phyloP scores from a whole-genome alignment of 495 filamentous ascomycete genomes.

The Lineolata rhizophorae region DNA sequence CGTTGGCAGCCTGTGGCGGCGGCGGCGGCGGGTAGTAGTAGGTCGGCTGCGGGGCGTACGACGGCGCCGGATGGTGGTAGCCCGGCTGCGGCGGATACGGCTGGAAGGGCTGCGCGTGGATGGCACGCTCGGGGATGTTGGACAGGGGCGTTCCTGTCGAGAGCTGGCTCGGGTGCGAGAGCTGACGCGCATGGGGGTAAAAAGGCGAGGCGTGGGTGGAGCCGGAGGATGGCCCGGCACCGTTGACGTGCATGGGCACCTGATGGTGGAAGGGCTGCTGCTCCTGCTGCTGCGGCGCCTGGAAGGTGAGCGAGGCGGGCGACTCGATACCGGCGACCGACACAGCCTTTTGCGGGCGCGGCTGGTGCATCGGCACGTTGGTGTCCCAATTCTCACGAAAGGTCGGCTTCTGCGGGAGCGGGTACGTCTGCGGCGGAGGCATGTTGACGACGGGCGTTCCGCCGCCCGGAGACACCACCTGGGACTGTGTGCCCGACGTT shows the following conservation, averaged over 20 bases:
- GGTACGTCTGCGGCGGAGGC: slow-evolving; percentile 28
- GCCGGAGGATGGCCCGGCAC: slow-evolving; percentile 22
- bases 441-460: slow-evolving; percentile 24
- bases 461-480: background rate
- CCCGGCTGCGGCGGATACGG: slow-evolving; percentile 30
- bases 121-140: slow-evolving; percentile 83
- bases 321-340: slow-evolving; percentile 90
- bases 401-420: slow-evolving; percentile 44
- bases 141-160: slow-evolving; percentile 74
- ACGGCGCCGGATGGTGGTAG: too few relatives aligned
- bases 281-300: slow-evolving; percentile 47
- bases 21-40: slow-evolving; percentile 21
- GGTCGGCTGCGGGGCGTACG: slow-evolving; percentile 33
- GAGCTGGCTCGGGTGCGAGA: slow-evolving; percentile 54
- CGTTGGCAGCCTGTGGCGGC: too few relatives aligned
- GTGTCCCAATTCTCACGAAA: slow-evolving; percentile 59
- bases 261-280: slow-evolving; percentile 85
- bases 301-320: slow-evolving; percentile 46
- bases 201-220: slow-evolving; percentile 25
- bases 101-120: slow-evolving; percentile 84
- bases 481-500: slow-evolving; percentile 4
- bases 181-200: slow-evolving; percentile 39
- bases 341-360: slow-evolving; percentile 81
- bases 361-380: slow-evolving; percentile 82
- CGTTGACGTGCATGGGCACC: slow-evolving; percentile 46